Conservation (phyloP, 768 basidiomycete species). For the Auriscalpium vulgare region DNA sequence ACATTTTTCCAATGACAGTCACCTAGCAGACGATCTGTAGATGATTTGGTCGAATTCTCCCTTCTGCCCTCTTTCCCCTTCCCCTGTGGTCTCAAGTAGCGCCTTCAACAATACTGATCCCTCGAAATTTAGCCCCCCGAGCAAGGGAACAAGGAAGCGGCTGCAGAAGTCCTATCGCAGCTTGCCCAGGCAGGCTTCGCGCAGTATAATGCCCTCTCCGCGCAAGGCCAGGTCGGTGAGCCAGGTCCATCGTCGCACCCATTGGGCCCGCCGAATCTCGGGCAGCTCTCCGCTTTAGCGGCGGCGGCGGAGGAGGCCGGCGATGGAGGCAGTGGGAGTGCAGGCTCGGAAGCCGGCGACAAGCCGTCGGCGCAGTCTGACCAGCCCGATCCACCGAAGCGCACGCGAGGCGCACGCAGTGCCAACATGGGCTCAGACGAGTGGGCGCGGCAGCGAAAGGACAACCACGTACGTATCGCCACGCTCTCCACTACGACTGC, state of each 20-base stretch:
- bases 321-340: background rate
- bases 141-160: conserved; percentile 20
- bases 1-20: background rate
- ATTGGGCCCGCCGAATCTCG: conserved; percentile 56
- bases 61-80: too few relatives aligned
- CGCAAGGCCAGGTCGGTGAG: conserved; percentile 39
- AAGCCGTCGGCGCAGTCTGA: conserved; percentile 20
- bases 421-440: conserved; percentile 68
- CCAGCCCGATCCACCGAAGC: background rate
- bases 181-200: conserved; percentile 16
- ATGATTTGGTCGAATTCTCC: too few relatives aligned
- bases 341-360: background rate
- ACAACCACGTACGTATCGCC: conserved; percentile 58
- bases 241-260: conserved; percentile 70
- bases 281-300: conserved; percentile 42
- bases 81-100: too few relatives aligned
- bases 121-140: conserved; percentile 2
- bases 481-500: background rate
- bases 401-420: conserved; percentile 41
- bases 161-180: conserved; percentile 24
- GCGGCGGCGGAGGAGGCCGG: conserved; percentile 6
- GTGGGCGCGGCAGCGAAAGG: conserved; percentile 74
- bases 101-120: too few relatives aligned
- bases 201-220: conserved; percentile 1
- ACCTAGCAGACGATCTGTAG: background rate